phyloP scores from a whole-genome alignment of 805 yeast species.

The Yarrowia sp. region DNA sequence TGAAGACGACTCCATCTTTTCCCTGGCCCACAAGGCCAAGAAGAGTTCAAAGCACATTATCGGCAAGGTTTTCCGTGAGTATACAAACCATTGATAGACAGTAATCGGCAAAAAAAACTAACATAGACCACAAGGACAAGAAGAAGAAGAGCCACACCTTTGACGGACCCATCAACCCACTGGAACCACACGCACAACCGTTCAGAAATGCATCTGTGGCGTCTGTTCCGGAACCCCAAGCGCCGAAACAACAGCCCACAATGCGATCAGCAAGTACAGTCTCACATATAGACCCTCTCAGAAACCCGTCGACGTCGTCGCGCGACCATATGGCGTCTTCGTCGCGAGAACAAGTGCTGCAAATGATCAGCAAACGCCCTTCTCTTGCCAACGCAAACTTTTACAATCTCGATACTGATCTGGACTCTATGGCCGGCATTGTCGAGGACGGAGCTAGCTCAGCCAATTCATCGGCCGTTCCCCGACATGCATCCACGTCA shows the following conservation, averaged over 20 bases:
- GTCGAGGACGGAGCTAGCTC: constrained; percentile 31
- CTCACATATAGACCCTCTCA: constrained; percentile 16
- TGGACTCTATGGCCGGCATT: constrained; percentile 52
- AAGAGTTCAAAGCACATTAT: constrained; percentile 1
- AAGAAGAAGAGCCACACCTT: constrained; percentile 6
- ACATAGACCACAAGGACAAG: constrained; percentile 19
- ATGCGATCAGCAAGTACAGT: constrained; percentile 4
- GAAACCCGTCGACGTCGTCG: neutral
- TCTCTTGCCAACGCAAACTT: constrained; percentile 20
- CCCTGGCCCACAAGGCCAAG: constrained; percentile 7
- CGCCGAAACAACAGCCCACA: neutral
- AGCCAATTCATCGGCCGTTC: neutral
- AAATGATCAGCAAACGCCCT: constrained; percentile 11
- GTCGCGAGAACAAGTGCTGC: constrained; percentile 13
- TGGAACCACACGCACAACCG: neutral
- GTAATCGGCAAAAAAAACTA: too few species aligned
- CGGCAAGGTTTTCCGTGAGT: constrained; percentile 23
- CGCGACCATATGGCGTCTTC: constrained; percentile 1
- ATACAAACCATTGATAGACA: neutral
- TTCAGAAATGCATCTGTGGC: constrained; percentile 22
- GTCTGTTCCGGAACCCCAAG: constrained; percentile 11
- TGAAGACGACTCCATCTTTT: neutral
- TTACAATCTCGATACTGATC: constrained; percentile 44
- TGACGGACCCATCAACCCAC: constrained; percentile 13
- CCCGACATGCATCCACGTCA: neutral